Conservation (phyloP, 2,329 filamentous ascomycete species). For the Rhinocladiella similis region DNA sequence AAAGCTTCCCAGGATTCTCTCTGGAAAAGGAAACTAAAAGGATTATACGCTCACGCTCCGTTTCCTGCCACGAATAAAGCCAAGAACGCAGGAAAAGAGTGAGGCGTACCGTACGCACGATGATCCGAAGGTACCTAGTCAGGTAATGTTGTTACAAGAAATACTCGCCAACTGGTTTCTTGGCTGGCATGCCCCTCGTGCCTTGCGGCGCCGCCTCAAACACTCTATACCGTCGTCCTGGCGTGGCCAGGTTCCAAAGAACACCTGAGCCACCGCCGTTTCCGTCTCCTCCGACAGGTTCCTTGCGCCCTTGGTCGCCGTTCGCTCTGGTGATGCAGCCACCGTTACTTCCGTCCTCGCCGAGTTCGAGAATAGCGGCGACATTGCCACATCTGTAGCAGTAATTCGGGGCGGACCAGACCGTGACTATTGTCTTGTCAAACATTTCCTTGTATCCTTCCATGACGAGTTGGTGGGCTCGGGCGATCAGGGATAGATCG, state of each 20-base stretch:
- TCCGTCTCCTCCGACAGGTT: conserved; percentile 33
- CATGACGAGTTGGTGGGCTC: conserved; percentile 97
- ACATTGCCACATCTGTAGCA: conserved; percentile 96
- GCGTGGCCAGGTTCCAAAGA: conserved; percentile 54
- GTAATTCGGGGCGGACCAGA: conserved; percentile 98
- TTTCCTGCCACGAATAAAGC: too few species aligned
- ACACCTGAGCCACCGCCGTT: conserved; percentile 20
- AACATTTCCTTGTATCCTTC: conserved; percentile 99
- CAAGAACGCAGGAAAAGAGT: too few species aligned
- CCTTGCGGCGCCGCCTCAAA: conserved; percentile 98
- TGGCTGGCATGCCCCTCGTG: conserved; percentile 94
- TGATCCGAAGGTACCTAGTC: not conserved
- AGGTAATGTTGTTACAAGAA: conserved; percentile 61
- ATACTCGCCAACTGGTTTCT: conserved; percentile 97
- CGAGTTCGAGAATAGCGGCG: conserved; percentile 88
- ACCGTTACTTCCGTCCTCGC: conserved; percentile 58
- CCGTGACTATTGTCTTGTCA: conserved; percentile 89
- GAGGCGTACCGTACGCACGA: too few species aligned
- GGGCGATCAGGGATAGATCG: conserved; percentile 85
- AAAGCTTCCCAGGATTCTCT: too few species aligned
- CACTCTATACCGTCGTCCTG: conserved; percentile 86
- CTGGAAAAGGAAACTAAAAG: too few species aligned
- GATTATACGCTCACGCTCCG: too few species aligned
- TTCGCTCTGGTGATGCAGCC: conserved; percentile 45
- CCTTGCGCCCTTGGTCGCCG: conserved; percentile 43